These are phyloP conservation scores for Escallonia herrerae DNA, from an alignment of 129 eudicot genomes.

Conservation along the genomic window DNA sequence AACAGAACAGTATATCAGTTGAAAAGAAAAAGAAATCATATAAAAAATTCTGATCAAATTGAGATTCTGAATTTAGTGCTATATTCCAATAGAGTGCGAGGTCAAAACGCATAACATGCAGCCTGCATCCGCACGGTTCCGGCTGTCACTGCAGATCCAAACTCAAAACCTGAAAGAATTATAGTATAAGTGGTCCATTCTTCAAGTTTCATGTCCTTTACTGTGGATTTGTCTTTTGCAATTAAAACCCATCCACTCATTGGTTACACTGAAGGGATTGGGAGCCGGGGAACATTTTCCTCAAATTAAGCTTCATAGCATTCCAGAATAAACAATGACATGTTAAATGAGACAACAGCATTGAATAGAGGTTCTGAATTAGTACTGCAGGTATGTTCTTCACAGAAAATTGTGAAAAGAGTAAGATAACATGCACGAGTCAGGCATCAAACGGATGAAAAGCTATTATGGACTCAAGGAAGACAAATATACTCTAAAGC, in stretches of 20 bases:
- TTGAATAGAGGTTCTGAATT: background rate
- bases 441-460: background rate
- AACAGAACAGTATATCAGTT: too few relatives aligned
- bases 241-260: background rate
- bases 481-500: background rate
- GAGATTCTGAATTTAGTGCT: too few relatives aligned
- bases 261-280: background rate
- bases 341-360: background rate
- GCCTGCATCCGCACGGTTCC: background rate
- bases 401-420: background rate
- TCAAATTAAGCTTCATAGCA: background rate
- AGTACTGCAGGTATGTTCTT: background rate
- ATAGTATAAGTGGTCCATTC: background rate
- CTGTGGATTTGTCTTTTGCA: background rate
- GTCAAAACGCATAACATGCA: background rate
- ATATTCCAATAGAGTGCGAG: background rate
- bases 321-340: background rate
- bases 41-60: too few relatives aligned
- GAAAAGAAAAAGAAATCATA: too few relatives aligned
- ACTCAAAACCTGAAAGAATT: too few relatives aligned
- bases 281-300: background rate
- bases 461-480: background rate
- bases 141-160: background rate
- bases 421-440: background rate
- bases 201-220: background rate